Base-by-base conservation (phyloP, 2,329 filamentous ascomycete genomes). In the Trichoderma gracile region DNA sequence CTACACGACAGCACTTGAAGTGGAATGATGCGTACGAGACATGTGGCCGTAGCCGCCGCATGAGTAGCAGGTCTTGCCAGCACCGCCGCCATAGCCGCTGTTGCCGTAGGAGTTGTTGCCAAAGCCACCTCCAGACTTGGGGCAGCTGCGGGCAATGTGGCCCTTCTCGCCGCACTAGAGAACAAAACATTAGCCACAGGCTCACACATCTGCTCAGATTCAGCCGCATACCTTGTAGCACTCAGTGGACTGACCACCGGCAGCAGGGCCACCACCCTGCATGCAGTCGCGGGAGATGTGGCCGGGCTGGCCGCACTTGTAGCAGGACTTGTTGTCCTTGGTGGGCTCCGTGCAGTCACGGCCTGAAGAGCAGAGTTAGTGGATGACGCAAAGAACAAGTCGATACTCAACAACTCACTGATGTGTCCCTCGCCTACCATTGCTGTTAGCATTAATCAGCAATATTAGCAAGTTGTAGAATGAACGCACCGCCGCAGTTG, bases 41-140 rank as follows among this genome's bases (percentile, higher is more conserved):
- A 97, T 94, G 84, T 99, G 95, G 75, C 94, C 94, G 77, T 92
- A 93, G 70, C 95, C 95, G 73, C 95, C 95, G 82, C 95, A 98
- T 50, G 93, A 96, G 86, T 97, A 99, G 89, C 95, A 98, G 72
- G 93, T 97, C 84, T 94, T 92, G 74, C 87, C 84, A 67, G 83
- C 80, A 70, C 81, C 81, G 68, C 83, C 81, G 66, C 82, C 80
- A 67, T 79, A 79, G 52, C 78, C 78, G 62, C 79, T 78, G 69
- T 80, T 80, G 70, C 81, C 67, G 56, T 61, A 67, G 21, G 56
- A 65, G 67, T 81, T 79, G 69, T 82, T 85, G 72, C 84, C 79
- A 69, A 74, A 78, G 66, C 84, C 84, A 1, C 49, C 49, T 8
- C 49, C 49, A 66, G 84, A 84, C 80, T 91, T 86, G 74, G 86